Conservation (phyloP, 2,329 filamentous ascomycete genomes). For the Beauveria medogensis region DNA sequence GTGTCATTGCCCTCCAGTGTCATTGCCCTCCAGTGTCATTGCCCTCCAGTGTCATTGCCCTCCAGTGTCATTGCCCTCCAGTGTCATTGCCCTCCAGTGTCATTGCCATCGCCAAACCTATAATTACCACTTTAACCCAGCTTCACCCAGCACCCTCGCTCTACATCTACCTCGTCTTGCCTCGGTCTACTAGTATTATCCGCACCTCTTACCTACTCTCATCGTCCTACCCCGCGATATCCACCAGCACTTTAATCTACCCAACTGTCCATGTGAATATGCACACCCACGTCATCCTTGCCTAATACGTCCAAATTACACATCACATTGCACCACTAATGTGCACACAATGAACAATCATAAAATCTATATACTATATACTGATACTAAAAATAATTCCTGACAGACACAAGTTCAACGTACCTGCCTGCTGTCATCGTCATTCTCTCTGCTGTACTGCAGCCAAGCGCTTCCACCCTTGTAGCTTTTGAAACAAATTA, state of each 20-base stretch:
- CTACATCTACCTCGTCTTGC: not conserved
- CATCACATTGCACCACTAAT: not conserved
- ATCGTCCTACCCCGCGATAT: not conserved
- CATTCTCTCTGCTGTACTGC: not conserved
- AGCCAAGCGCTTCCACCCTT: not conserved
- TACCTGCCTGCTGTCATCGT: not conserved
- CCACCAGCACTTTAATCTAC: not conserved
- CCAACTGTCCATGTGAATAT: not conserved
- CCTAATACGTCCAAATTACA: not conserved
- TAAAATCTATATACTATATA: conserved; percentile 10
- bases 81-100: no score
- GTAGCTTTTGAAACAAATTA: not conserved
- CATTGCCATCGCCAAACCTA: not conserved
- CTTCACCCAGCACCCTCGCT: not conserved
- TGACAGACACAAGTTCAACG: not conserved
- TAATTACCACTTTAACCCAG: not conserved
- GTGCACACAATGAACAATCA: not conserved
- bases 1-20: no score
- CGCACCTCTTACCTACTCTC: not conserved
- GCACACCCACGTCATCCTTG: not conserved
- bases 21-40: no score
- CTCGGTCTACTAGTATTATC: not conserved
- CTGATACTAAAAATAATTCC: conserved; percentile 5
- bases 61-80: no score
- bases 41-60: no score